Evolutionary conservation across 176 grass and related monocot species (phyloP).

Genomic region (Leersia perrieri): DNA sequence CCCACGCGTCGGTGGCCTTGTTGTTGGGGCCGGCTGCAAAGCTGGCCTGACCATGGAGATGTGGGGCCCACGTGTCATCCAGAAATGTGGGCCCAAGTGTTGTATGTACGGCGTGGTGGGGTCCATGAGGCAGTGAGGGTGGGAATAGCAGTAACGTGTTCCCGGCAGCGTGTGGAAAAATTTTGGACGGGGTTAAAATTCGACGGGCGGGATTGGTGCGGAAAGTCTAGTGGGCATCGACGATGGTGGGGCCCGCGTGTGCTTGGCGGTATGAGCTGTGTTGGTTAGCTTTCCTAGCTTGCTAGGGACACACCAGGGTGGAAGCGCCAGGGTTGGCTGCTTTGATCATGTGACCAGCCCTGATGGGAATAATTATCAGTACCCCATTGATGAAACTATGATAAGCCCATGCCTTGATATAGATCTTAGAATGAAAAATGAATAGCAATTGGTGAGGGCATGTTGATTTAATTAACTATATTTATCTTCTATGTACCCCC

Average conservation of each 20-base stretch:
- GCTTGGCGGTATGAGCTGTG: constrained; percentile 51
- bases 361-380: neutral
- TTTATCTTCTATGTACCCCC: too few species aligned
- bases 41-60: neutral
- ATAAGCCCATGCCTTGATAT: neutral
- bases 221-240: constrained; percentile 58
- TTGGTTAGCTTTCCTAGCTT: constrained; percentile 33
- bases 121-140: neutral
- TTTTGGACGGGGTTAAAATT: constrained; percentile 15
- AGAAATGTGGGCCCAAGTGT: neutral
- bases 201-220: constrained; percentile 48
- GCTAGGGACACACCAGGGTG: constrained; percentile 35
- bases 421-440: too few species aligned
- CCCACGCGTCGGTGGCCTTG: constrained; percentile 47
- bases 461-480: too few species aligned
- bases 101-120: constrained; percentile 11
- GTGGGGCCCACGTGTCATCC: neutral
- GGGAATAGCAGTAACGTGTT: neutral
- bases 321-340: neutral
- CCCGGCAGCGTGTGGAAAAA: neutral
- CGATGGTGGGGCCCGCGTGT: constrained; percentile 31
- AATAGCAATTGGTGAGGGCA: too few species aligned
- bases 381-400: neutral
- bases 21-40: constrained; percentile 39
- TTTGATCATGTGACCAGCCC: neutral